phyloP scores from a whole-genome alignment of 768 basidiomycete genomes.

The Pseudohyphozyma bogoriensis region DNA sequence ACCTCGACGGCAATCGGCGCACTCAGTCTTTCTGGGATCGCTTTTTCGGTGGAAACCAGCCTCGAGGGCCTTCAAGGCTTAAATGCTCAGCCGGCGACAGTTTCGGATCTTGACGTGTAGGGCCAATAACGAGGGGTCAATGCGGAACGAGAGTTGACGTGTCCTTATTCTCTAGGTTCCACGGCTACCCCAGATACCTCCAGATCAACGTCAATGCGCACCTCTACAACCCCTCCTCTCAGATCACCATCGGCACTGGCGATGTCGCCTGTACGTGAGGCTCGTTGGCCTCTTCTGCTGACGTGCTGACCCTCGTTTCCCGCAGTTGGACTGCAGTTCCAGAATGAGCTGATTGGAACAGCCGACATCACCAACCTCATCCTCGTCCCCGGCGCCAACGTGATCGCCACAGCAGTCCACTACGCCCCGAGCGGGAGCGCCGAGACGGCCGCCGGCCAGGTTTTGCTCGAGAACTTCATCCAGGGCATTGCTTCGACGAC shows the following conservation, averaged over 20 bases:
- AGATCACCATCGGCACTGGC: conserved; percentile 48
- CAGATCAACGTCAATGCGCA: conserved; percentile 55
- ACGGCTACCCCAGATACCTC: conserved; percentile 57
- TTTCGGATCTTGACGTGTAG: conserved; percentile 55
- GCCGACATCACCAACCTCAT: conserved; percentile 52
- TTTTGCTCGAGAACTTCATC: conserved; percentile 57
- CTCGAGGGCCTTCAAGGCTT: conserved; percentile 60
- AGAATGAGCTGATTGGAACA: conserved; percentile 50
- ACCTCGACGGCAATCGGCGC: conserved; percentile 58
- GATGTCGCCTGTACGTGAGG: conserved; percentile 36
- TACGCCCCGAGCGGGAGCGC: conserved; percentile 50
- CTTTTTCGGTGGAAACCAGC: conserved; percentile 51
- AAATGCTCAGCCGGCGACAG: conserved; percentile 48
- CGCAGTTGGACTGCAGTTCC: conserved; percentile 51
- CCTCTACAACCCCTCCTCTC: conserved; percentile 50
- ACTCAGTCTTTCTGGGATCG: conserved; percentile 49
- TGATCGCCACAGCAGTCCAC: conserved; percentile 54
- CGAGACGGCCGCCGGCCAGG: conserved; percentile 47
- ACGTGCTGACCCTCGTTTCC: conserved; percentile 41
- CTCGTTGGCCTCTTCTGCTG: background rate
- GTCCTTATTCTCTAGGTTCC: conserved; percentile 29
- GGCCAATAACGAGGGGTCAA: conserved; percentile 32
- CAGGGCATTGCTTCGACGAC: conserved; percentile 49
- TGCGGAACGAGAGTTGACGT: background rate
- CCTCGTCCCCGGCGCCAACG: conserved; percentile 51